These are phyloP conservation scores for Cyclotella baltica DNA, from an alignment of 108 stramenopile genomes.

Conservation along the genomic window DNA sequence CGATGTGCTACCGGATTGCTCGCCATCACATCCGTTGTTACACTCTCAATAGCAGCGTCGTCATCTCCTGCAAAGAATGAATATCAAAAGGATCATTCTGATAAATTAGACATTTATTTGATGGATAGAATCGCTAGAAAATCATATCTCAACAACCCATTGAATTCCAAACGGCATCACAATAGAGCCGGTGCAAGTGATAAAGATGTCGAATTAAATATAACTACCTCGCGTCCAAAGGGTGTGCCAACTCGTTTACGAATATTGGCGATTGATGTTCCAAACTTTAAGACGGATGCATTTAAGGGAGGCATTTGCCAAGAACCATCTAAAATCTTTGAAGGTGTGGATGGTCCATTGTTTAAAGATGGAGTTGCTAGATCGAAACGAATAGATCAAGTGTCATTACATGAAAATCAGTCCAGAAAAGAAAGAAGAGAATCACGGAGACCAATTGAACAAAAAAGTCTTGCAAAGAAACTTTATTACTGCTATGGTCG, in stretches of 20 bases:
- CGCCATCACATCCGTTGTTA: not conserved
- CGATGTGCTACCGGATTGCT: not conserved
- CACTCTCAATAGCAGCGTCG: not conserved
- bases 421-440: slow-evolving; percentile 24
- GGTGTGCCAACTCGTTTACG: slow-evolving; percentile 68
- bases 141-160: slow-evolving; percentile 55
- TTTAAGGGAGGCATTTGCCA: slow-evolving; percentile 41
- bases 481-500: slow-evolving; percentile 51
- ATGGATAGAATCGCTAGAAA: slow-evolving; percentile 80
- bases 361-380: slow-evolving; percentile 65
- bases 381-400: slow-evolving; percentile 51
- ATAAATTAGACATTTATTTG: slow-evolving; percentile 56
- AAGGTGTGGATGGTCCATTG: slow-evolving; percentile 1
- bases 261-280: slow-evolving; percentile 72
- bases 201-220: not conserved
- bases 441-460: slow-evolving; percentile 53
- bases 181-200: slow-evolving; percentile 1
- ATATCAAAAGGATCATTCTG: not conserved
- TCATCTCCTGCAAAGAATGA: slow-evolving; percentile 10
- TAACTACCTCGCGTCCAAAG: slow-evolving; percentile 33
- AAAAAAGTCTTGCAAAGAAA: slow-evolving; percentile 70
- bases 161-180: not conserved
- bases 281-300: slow-evolving; percentile 62
- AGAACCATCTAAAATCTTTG: slow-evolving; percentile 42
- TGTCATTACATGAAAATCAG: not conserved